These are phyloP conservation scores for Sphaerulina vaccinii DNA, from an alignment of 2,329 filamentous ascomycete genomes.

Conservation along the genomic window DNA sequence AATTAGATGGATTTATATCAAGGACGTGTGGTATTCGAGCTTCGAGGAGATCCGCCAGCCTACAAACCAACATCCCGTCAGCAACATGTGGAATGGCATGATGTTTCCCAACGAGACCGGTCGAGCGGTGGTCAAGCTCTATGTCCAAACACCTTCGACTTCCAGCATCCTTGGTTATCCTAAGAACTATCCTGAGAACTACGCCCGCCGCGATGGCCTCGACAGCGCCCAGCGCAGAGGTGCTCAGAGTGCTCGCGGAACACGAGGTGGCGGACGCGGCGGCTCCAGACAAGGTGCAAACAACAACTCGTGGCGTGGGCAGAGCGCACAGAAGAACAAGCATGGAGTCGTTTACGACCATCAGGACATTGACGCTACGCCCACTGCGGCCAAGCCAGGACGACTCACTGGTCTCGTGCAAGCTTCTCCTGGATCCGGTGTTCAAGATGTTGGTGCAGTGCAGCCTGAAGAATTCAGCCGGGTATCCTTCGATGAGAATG, in stretches of 20 bases:
- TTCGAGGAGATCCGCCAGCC: slow-evolving; percentile 30
- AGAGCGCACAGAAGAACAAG: neutral
- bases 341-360: neutral
- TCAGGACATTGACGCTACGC: slow-evolving; percentile 12
- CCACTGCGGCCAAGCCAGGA: slow-evolving; percentile 11
- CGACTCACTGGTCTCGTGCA: slow-evolving; percentile 1
- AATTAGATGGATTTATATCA: slow-evolving; percentile 33
- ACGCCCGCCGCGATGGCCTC: slow-evolving; percentile 3
- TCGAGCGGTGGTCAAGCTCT: slow-evolving; percentile 31
- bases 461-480: slow-evolving; percentile 1
- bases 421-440: slow-evolving; percentile 6
- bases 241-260: slow-evolving; percentile 10
- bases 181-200: slow-evolving; percentile 20
- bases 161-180: slow-evolving; percentile 25
- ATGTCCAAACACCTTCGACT: slow-evolving; percentile 24
- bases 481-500: slow-evolving; percentile 4
- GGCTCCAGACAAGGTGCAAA: slow-evolving; percentile 12
- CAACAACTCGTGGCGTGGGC: slow-evolving; percentile 10
- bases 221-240: slow-evolving; percentile 9
- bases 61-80: slow-evolving; percentile 27
- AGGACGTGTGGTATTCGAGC: slow-evolving; percentile 31
- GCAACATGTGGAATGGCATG: slow-evolving; percentile 39
- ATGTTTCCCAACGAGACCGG: slow-evolving; percentile 29
- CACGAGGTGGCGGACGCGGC: slow-evolving; percentile 19
- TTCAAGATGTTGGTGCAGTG: neutral